Evolutionary conservation across 2,329 filamentous ascomycete genomes (phyloP).

Genomic region (Aureobasidium sp.): DNA sequence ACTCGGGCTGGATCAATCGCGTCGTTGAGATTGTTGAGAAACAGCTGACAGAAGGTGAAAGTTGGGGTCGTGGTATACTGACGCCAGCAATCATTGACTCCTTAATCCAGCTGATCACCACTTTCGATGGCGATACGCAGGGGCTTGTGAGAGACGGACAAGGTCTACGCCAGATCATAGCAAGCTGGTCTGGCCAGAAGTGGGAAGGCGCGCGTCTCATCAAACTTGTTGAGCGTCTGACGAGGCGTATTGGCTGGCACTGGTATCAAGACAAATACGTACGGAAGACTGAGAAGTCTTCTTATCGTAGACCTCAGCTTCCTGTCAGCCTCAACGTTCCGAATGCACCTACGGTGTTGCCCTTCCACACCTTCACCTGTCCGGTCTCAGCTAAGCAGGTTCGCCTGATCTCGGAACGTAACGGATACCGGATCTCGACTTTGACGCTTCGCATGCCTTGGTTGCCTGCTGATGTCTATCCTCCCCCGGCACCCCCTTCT

Average conservation of each 20-base stretch:
- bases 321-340: conserved; percentile 70
- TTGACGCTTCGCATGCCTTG: conserved; percentile 81
- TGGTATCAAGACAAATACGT: conserved; percentile 84
- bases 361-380: conserved; percentile 96
- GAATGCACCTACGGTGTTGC: conserved; percentile 84
- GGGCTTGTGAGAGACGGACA: conserved; percentile 31
- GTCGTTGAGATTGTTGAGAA: conserved; percentile 87
- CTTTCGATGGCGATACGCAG: conserved; percentile 28
- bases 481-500: conserved; percentile 74
- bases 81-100: conserved; percentile 34
- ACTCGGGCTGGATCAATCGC: conserved; percentile 75
- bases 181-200: conserved; percentile 60
- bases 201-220: conserved; percentile 88
- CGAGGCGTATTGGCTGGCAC: conserved; percentile 68
- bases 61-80: conserved; percentile 73
- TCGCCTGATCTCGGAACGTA: conserved; percentile 87
- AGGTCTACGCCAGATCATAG: conserved; percentile 32
- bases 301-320: conserved; percentile 66
- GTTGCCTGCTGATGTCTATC: conserved; percentile 73
- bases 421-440: conserved; percentile 85
- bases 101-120: conserved; percentile 40
- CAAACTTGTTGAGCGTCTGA: conserved; percentile 75
- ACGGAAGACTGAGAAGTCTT: conserved; percentile 46
- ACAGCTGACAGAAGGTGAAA: conserved; percentile 77
- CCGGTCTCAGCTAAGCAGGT: conserved; percentile 88